A percentile compares a stretch with the other conserved stretches of the same genome.
phyloP scores from a whole-genome alignment of 805 yeast genomes.

The Tanozyma kutaoensis region DNA sequence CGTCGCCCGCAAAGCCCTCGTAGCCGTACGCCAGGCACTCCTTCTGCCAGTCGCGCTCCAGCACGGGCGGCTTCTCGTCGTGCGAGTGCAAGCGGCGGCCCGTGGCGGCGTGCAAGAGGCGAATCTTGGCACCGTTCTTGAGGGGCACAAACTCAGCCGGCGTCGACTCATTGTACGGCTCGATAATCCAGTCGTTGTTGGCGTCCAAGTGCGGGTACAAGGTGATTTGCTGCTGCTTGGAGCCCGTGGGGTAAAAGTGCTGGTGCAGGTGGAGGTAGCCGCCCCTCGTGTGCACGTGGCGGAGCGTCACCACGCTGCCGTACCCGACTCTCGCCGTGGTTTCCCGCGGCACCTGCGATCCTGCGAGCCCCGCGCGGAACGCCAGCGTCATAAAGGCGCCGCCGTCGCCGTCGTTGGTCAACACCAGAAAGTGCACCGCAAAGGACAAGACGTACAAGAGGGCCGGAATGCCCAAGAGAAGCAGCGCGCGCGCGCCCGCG shows the following conservation, averaged over 20 bases:
- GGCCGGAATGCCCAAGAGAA: slow-evolving; percentile 47
- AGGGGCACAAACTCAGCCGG: slow-evolving; percentile 48
- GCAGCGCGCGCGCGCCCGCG: slow-evolving; percentile 33
- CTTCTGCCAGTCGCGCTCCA: slow-evolving; percentile 73
- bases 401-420: slow-evolving; percentile 56
- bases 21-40: slow-evolving; percentile 70
- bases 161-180: slow-evolving; percentile 47
- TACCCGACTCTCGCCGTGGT: slow-evolving; percentile 60
- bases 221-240: slow-evolving; percentile 75
- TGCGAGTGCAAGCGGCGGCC: slow-evolving; percentile 69
- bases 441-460: slow-evolving; percentile 45
- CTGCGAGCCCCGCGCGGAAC: slow-evolving; percentile 50
- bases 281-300: slow-evolving; percentile 60
- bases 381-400: slow-evolving; percentile 60
- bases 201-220: slow-evolving; percentile 67
- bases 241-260: slow-evolving; percentile 60
- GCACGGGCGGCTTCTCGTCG: slow-evolving; percentile 69
- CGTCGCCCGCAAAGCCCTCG: slow-evolving; percentile 69
- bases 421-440: slow-evolving; percentile 46
- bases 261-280: slow-evolving; percentile 79
- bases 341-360: slow-evolving; percentile 44
- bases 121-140: slow-evolving; percentile 55
- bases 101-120: slow-evolving; percentile 47
- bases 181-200: slow-evolving; percentile 63
- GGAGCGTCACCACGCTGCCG: slow-evolving; percentile 52